Evolutionary conservation across 768 basidiomycete genomes (phyloP), one percentile per base, ranked within the genome.

Genomic region (Pholiota conissans): DNA sequence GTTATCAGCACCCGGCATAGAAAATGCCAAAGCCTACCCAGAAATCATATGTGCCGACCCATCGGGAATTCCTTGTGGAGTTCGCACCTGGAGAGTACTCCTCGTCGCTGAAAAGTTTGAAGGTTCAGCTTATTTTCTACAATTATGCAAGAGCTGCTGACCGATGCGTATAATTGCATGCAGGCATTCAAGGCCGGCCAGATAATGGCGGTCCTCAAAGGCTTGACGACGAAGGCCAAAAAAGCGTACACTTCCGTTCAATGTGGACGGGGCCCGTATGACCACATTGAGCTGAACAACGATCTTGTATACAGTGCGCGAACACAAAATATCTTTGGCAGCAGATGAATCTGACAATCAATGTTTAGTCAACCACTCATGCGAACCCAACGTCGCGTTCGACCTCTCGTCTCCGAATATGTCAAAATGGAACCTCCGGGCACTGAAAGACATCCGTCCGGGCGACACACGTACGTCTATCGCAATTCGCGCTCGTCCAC

Each of bases 211-310:
- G 29, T 56, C 3, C 60, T 83, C 27, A 63, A 63, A 9, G 74
- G 71, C 14, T 39, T 70, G 16, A 76, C 71, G 0, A 64, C 71
- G 0, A 64, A 55, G 18, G 69, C 69, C 2, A 63, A 64, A 0
- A 81, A 80, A 61, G 73, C 78, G 0, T 84, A 84, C 61, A 79
- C 75, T 2, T 78, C 79, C 26, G 74, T 86, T 2, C 84, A 86
- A 66, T 83, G 76, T 58, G 83, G 82, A 5, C 62, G 62, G 5
- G 75, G 74, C 7, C 52, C 68, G 0, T 63, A 76, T 5, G 80
- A 84, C 55, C 81, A 87, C 65, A 67, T 84, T 55, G 79, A 83
- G 57, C 70, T 86, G 16, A 82, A 85, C 67, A 83, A 81, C 45
- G 86, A 87, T 67, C 71, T 88, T 24, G 67, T 83, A 2, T 87